Evolutionary conservation across 1,284 basidiomycete genomes (phyloP), one percentile per base, ranked within the genome.

Genomic region (Ustilago loliicola): DNA sequence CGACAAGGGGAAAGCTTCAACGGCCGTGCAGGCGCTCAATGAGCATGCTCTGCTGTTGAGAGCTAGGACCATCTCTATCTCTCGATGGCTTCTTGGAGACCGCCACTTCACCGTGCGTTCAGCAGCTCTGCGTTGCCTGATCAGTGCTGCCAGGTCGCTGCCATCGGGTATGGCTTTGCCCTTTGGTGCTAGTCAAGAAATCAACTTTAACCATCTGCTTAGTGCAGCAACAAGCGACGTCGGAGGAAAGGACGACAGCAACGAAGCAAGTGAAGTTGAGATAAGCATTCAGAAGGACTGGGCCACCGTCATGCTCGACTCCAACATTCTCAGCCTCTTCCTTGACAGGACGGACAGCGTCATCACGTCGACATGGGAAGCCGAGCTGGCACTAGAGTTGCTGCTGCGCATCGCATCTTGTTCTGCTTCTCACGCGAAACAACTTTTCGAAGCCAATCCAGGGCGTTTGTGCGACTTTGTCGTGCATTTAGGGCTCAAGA

Each of bases 81-180:
- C 82, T 5, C 64, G 79, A 50, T 82, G 73, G 70, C 71, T 81
- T 10, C 63, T 83, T 21, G 63, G 66, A 9, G 82, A 83, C 50
- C 70, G 82, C 25, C 74, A 83, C 32, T 74, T 75, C 36, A 80
- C 77, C 27, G 82, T 83, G 9, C 67, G 77, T 30, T 54, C 60
- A 13, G 82, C 82, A 11, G 82, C 82, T 9, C 60, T 79, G 47
- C 27, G 69, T 11, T 82, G 79, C 29, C 60, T 82, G 10, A 60
- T 36, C 11, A 47, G 63, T 19, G 69, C 66, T 1, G n/a, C 76
- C 29, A 57, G 62, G 48, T 77, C 81, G 15, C 54, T 72, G 25
- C 73, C 79, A 6, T 48, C 64, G 1, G 68, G 62, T 23, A n/a
- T 34, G 19, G n/a, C 52, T 9, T 25, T 60, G 21, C 52, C 59